Base-by-base conservation (phyloP, 2,329 filamentous ascomycete species). In the Aureobasidium lini region DNA sequence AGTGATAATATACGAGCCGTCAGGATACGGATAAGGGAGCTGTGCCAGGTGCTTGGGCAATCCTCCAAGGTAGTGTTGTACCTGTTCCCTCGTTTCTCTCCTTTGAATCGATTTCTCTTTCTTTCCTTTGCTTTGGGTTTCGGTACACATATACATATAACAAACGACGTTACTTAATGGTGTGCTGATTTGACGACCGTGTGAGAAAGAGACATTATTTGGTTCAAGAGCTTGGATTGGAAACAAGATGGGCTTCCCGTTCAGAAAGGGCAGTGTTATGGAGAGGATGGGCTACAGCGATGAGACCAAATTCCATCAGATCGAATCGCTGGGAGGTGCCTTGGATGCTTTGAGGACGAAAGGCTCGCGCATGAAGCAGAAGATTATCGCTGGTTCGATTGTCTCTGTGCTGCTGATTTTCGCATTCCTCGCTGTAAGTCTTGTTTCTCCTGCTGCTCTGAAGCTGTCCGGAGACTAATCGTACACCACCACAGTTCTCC, bases 301-400 rank as follows among this genome's bases (percentile, higher is more conserved):
- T 11, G 52, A 46, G 32, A 2, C 42, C 9, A 32, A n/a, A 2
- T 48, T 48, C 23, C 43, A 57, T 2, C 54, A 43, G 3, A 29
- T 57, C 28, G 54, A 57, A 9, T 48, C 43, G 18, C 36, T 57
- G 1, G 32, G 43, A 47, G 54, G n/a, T 9, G 54, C 54, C 11
- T 15, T 57, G 3, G 54, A 40, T 18, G 54, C 29, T 8, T 16
- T 57, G 34, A 47, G 43, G 43, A 39, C 42, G 1, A 57, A 32
- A 48, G 43, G 54, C 15, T 47, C 42, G 32, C 43, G 43, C 1
- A 37, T 47, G 54, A 57, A 57, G 54, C 54, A 57, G 34, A 57
- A 34, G n/a, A 40, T 57, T 9, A 47, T 57, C 43, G 54, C 43
- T 48, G 43, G 42, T 11, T 47, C 43, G 23, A 48, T 48, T 10